Evolutionary conservation across 78 protist genomes (phyloP).

Genomic region (Pigoraptor vietnamica): DNA sequence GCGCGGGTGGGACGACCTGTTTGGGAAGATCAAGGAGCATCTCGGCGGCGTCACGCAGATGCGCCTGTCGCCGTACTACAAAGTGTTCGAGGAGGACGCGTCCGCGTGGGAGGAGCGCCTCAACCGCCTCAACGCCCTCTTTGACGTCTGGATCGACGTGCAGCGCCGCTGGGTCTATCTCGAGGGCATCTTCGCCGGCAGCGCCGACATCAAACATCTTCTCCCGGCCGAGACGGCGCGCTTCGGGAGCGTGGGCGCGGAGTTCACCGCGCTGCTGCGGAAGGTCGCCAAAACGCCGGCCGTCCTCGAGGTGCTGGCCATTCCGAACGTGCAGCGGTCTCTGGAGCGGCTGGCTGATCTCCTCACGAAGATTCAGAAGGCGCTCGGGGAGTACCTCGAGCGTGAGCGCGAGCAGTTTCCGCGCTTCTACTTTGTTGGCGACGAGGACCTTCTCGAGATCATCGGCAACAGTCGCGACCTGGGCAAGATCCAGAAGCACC

Average conservation of each 20-base stretch:
- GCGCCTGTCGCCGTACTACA: slow-evolving; percentile 91
- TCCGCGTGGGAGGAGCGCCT: slow-evolving; percentile 84
- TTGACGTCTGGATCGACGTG: slow-evolving; percentile 89
- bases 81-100: slow-evolving; percentile 82
- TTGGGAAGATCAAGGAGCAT: slow-evolving; percentile 68
- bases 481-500: slow-evolving; percentile 78
- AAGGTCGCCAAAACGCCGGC: slow-evolving; percentile 36
- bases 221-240: slow-evolving; percentile 78
- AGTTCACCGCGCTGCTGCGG: slow-evolving; percentile 77
- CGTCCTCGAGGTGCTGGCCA: slow-evolving; percentile 71
- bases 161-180: slow-evolving; percentile 95
- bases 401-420: slow-evolving; percentile 90
- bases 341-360: slow-evolving; percentile 76
- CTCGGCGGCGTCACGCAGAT: slow-evolving; percentile 65
- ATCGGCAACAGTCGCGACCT: slow-evolving; percentile 81
- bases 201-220: slow-evolving; percentile 82
- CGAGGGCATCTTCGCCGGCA: slow-evolving; percentile 89
- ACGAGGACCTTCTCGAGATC: slow-evolving; percentile 97
- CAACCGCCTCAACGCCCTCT: slow-evolving; percentile 46
- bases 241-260: slow-evolving; percentile 75
- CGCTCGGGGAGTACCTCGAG: slow-evolving; percentile 75
- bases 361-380: slow-evolving; percentile 87
- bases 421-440: slow-evolving; percentile 98
- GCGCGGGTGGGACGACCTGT: slow-evolving; percentile 95
- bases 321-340: slow-evolving; percentile 46